Percentiles rank a stretch among this genome's conserved stretches.
Conservation (phyloP, 495 filamentous ascomycete genomes). For the Jackrogersella multiformis region DNA sequence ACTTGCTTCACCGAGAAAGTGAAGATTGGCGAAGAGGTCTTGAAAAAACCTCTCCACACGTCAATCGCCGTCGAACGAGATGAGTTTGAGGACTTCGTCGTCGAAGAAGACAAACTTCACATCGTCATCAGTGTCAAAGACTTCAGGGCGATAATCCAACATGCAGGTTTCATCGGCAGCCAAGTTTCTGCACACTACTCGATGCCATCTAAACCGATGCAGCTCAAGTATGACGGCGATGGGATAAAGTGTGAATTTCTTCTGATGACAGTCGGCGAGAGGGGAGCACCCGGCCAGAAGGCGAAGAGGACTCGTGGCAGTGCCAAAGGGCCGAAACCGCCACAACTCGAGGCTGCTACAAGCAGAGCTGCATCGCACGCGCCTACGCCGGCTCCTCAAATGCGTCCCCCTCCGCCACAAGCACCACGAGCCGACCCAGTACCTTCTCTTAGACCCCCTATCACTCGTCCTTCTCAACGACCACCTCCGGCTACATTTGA, state of each 20-base stretch:
- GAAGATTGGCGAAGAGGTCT: conserved; percentile 84
- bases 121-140: conserved; percentile 93
- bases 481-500: conserved; percentile 70
- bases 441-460: conserved; percentile 43
- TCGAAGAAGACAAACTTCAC: conserved; percentile 79
- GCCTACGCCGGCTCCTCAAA: conserved; percentile 33
- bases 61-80: conserved; percentile 84
- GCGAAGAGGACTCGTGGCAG: conserved; percentile 49
- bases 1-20: conserved; percentile 97
- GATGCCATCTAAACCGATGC: conserved; percentile 80
- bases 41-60: conserved; percentile 94
- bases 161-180: conserved; percentile 79
- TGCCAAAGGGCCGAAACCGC: conserved; percentile 42
- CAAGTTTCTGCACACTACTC: conserved; percentile 82
- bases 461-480: conserved; percentile 53
- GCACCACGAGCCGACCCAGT: conserved; percentile 34
- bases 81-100: conserved; percentile 85
- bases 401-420: conserved; percentile 28
- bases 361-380: conserved; percentile 50
- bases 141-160: conserved; percentile 86
- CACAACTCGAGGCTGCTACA: conserved; percentile 50
- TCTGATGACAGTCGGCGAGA: conserved; percentile 92
- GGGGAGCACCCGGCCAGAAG: conserved; percentile 54
- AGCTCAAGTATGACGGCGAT: conserved; percentile 76
- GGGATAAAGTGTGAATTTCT: conserved; percentile 88